Evolutionary conservation across 2,329 filamentous ascomycete genomes (phyloP), one percentile per base, ranked within the genome.

Genomic region (Botryotinia convoluta): DNA sequence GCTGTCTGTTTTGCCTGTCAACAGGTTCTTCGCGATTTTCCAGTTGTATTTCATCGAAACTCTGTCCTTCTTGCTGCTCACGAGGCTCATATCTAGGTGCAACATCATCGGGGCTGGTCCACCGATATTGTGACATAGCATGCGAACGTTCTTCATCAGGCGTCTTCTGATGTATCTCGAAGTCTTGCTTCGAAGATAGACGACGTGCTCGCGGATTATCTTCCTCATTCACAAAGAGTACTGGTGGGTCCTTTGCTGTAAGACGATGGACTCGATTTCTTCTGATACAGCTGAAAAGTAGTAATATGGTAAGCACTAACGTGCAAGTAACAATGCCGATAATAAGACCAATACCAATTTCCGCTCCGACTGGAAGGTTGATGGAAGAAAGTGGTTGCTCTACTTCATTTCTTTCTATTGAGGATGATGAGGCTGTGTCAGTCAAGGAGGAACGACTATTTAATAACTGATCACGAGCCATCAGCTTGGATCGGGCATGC

Each of bases 321-420:
- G 29, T 26, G 54, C 48, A 69, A 29, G 48, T 26, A 57, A 54
- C 35, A 29, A 69, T 39, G 2, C 65, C 48, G 35, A 69, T 59
- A 14, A 32, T 35, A 39, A 69, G 35, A 14, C 65, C 65, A 54
- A 69, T 69, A 48, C 48, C 65, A 39, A 69, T 59, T 59, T 59
- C 48, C 12, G 48, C 65, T 22, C 65, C 65, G 9, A 29, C 12
- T 12, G 65, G 48, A 54, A 69, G 37, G 6, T 35, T 48, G n/a
- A 29, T 57, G 20, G 65, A 37, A 8, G 44, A 26, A 1, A 59
- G 18, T 29, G 65, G 51, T 6, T 69, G n/a, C 10, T 48, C 37
- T 51, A 39, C 39, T 37, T 42, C 48, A 29, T 59, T n/a, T 59
- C 32, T 39, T 39, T 39, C 54, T 6, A 54, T 26, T 59, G 37